phyloP scores from a whole-genome alignment of 805 yeast genomes.

The Cyberlindnera maritima region DNA sequence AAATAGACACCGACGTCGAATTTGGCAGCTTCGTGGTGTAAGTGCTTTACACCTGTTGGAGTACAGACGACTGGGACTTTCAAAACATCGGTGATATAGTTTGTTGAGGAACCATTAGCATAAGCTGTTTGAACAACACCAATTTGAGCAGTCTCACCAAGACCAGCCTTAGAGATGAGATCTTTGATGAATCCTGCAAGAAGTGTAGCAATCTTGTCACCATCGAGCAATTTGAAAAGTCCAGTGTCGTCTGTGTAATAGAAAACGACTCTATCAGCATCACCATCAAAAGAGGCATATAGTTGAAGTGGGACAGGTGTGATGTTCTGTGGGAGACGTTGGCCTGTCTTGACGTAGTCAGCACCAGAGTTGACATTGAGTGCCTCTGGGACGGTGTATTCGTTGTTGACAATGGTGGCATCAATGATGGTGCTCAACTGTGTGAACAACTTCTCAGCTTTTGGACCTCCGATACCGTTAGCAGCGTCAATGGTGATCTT shows the following conservation, averaged over 20 bases:
- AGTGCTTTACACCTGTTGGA: slow-evolving; percentile 94
- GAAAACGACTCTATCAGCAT: slow-evolving; percentile 91
- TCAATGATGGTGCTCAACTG: slow-evolving; percentile 41
- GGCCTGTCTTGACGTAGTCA: slow-evolving; percentile 90
- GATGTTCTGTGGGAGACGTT: slow-evolving; percentile 66
- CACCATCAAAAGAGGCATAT: slow-evolving; percentile 91
- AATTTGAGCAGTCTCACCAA: slow-evolving; percentile 34
- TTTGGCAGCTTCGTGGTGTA: slow-evolving; percentile 84
- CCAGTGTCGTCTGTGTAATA: slow-evolving; percentile 47
- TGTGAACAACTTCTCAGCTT: slow-evolving; percentile 48
- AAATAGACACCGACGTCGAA: slow-evolving; percentile 93
- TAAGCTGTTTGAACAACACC: slow-evolving; percentile 98
- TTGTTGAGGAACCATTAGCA: slow-evolving; percentile 91
- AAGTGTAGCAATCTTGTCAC: slow-evolving; percentile 89
- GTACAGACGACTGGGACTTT: slow-evolving; percentile 82
- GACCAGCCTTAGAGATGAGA: slow-evolving; percentile 43
- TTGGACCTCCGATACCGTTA: slow-evolving; percentile 94
- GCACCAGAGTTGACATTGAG: slow-evolving; percentile 90
- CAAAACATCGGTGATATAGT: slow-evolving; percentile 57
- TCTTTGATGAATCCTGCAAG: slow-evolving; percentile 67
- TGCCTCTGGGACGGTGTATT: slow-evolving; percentile 48
- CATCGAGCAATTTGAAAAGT: slow-evolving; percentile 68
- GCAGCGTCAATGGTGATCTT: slow-evolving; percentile 81
- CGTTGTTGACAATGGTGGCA: slow-evolving; percentile 51
- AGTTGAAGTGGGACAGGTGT: slow-evolving; percentile 44